phyloP scores from a whole-genome alignment of 768 basidiomycete species.

The Lactarius hatsudake region DNA sequence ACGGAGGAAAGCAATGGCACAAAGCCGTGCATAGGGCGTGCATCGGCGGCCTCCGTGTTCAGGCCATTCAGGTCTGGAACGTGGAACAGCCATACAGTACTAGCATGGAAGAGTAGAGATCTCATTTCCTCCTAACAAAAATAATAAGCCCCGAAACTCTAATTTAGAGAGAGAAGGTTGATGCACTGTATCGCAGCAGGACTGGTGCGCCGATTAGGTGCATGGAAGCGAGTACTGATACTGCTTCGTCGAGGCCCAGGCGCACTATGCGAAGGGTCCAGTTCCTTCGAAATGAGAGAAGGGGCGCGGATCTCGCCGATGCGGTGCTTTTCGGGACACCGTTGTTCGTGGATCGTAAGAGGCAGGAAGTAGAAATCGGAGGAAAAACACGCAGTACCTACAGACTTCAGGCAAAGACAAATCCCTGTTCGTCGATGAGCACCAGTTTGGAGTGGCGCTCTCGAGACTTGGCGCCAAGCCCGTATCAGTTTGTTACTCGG shows the following conservation, averaged over 20 bases:
- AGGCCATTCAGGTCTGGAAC: constrained; percentile 30
- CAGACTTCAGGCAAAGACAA: not conserved
- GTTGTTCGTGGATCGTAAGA: constrained; percentile 38
- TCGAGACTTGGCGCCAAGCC: constrained; percentile 2
- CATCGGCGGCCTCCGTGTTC: constrained; percentile 35
- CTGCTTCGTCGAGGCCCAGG: constrained; percentile 42
- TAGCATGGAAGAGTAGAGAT: constrained; percentile 37
- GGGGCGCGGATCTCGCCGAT: constrained; percentile 38
- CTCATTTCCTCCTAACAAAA: too few relatives aligned
- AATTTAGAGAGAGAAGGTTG: not conserved
- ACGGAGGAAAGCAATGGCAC: constrained; percentile 39
- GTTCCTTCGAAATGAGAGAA: constrained; percentile 29
- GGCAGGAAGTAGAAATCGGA: too few relatives aligned
- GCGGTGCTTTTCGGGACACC: constrained; percentile 40
- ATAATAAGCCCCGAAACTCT: not conserved
- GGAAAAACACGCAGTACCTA: too few relatives aligned
- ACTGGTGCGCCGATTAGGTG: constrained; percentile 27
- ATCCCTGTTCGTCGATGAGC: constrained; percentile 33
- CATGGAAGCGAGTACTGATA: constrained; percentile 35
- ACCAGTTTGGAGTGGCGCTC: constrained; percentile 12
- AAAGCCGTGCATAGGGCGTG: constrained; percentile 37
- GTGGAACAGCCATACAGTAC: constrained; percentile 24
- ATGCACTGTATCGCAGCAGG: constrained; percentile 41
- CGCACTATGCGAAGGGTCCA: constrained; percentile 40
- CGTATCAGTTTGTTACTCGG: constrained; percentile 26